Conservation (phyloP, 2,329 filamentous ascomycete species). For the Dothideomycetidae sp. region DNA sequence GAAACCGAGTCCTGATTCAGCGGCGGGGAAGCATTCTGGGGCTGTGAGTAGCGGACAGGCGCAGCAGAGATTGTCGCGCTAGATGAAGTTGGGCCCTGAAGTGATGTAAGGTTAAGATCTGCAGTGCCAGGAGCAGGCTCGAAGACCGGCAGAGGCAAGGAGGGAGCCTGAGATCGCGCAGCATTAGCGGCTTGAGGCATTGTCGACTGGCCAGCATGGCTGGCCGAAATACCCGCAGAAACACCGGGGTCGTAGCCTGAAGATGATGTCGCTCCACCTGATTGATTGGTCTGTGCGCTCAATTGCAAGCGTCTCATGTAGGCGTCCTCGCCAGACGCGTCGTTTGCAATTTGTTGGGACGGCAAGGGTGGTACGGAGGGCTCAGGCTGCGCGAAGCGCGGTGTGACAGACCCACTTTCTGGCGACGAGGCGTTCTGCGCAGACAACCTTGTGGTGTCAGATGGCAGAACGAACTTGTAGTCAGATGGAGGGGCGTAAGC, state of each 20-base stretch:
- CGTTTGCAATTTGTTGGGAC: constrained; percentile 37
- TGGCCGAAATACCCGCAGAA: too few species aligned
- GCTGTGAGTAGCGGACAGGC: constrained; percentile 9
- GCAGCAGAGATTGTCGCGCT: neutral
- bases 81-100: constrained; percentile 5
- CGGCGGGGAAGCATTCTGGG: constrained; percentile 33
- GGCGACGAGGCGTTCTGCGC: constrained; percentile 21
- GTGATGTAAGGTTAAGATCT: constrained; percentile 4
- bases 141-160: constrained; percentile 12
- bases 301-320: constrained; percentile 50
- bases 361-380: constrained; percentile 22
- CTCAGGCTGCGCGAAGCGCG: constrained; percentile 16
- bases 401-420: neutral
- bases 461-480: constrained; percentile 38
- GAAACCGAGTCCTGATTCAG: too few species aligned
- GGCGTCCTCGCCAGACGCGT: constrained; percentile 54
- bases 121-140: constrained; percentile 6
- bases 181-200: constrained; percentile 13
- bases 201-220: constrained; percentile 19
- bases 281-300: constrained; percentile 21
- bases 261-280: neutral
- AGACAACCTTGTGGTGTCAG: constrained; percentile 16
- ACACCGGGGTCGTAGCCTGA: neutral
- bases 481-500: constrained; percentile 36
- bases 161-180: constrained; percentile 5